phyloP scores from a whole-genome alignment of 148 eudicot genomes.

The Polygonum aviculare region DNA sequence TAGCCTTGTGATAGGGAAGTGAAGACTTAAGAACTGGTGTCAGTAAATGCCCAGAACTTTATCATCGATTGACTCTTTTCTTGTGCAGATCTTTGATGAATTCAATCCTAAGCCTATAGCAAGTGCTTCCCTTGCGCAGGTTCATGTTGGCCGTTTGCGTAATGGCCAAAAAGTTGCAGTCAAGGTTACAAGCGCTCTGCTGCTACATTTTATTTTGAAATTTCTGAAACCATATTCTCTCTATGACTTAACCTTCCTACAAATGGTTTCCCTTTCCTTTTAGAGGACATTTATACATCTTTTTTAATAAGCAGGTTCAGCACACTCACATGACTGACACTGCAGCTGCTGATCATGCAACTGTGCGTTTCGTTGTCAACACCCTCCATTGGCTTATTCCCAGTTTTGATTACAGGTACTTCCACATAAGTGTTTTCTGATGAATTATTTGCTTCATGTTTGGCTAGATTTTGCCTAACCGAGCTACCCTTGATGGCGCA shows the following conservation, averaged over 20 bases:
- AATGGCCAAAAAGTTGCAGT: conserved; percentile 96
- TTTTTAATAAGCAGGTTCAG: conserved; percentile 59
- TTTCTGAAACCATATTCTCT: conserved; percentile 1
- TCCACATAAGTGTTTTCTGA: background rate
- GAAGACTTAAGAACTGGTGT: background rate
- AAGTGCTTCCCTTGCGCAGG: conserved; percentile 99
- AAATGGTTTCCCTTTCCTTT: background rate
- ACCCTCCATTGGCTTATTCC: conserved; percentile 77
- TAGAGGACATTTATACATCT: conserved; percentile 8
- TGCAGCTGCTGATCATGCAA: conserved; percentile 97
- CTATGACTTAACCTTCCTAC: conserved; percentile 3
- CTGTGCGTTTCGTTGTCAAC: conserved; percentile 80
- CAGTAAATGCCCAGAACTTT: background rate
- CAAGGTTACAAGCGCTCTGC: conserved; percentile 47
- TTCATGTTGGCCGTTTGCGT: conserved; percentile 70
- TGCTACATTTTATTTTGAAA: background rate
- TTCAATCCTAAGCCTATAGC: conserved; percentile 95
- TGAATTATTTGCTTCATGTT: background rate
- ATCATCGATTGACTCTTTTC: background rate
- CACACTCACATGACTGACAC: conserved; percentile 98
- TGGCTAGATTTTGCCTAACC: background rate
- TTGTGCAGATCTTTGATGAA: conserved; percentile 64
- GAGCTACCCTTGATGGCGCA: conserved; percentile 17
- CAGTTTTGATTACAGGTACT: conserved; percentile 86
- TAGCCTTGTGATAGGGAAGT: background rate